A percentile compares a stretch with the other conserved stretches of the same genome.
These are phyloP conservation scores for Verruconis gallopava DNA, from an alignment of 2,329 filamentous ascomycete species.

Conservation along the genomic window DNA sequence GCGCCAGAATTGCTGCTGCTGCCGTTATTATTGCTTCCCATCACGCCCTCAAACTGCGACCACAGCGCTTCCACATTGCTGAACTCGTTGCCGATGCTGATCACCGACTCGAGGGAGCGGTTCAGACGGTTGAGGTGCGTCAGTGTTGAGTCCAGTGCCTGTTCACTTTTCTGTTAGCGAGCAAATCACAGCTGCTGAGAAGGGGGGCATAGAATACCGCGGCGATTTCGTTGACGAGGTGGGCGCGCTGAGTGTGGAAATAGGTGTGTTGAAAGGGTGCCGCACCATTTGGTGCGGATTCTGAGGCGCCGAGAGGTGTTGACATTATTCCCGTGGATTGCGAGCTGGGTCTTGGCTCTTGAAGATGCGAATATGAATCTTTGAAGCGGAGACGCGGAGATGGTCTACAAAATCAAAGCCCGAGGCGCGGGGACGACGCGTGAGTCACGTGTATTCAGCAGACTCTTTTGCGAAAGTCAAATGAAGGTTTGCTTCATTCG, in stretches of 20 bases:
- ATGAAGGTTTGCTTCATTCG: too few species aligned
- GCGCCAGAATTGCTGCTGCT: constrained; percentile 19
- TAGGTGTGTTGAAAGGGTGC: too few species aligned
- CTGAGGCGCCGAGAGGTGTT: too few species aligned
- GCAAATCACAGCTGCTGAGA: neutral
- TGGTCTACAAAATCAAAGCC: too few species aligned
- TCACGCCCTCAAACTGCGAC: constrained; percentile 94
- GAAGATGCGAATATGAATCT: too few species aligned
- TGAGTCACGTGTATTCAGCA: too few species aligned
- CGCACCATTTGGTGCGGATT: too few species aligned
- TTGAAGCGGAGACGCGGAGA: too few species aligned
- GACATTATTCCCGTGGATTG: too few species aligned
- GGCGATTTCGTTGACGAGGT: constrained; percentile 59
- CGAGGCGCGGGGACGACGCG: too few species aligned
- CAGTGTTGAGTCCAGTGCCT: constrained; percentile 75
- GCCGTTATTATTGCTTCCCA: constrained; percentile 55
- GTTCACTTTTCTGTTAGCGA: neutral
- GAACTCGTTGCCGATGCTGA: constrained; percentile 92
- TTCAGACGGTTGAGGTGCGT: constrained; percentile 95
- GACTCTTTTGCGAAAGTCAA: too few species aligned
- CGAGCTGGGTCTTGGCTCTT: too few species aligned
- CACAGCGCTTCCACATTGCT: constrained; percentile 92
- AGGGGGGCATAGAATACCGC: constrained; percentile 41
- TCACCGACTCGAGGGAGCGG: constrained; percentile 78
- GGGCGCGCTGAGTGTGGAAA: constrained; percentile 64